These are phyloP conservation scores for Rubus parviflorus DNA, from an alignment of 306 rosid species.

Conservation along the genomic window DNA sequence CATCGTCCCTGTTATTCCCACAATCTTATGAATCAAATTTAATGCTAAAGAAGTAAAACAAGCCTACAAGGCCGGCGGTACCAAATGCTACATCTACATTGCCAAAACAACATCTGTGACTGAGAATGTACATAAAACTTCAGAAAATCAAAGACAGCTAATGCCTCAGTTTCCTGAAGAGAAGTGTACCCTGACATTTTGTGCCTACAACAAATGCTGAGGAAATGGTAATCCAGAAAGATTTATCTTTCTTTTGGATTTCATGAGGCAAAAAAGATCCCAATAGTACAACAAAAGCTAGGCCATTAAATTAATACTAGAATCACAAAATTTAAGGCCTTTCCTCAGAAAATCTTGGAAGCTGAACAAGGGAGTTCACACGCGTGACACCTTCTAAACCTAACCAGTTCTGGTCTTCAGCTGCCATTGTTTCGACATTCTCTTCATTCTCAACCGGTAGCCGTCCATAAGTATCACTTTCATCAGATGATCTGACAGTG, in stretches of 20 bases:
- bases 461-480: conserved; percentile 49
- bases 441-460: conserved; percentile 44
- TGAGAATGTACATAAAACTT: neutral
- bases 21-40: neutral
- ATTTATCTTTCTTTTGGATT: conserved; percentile 33
- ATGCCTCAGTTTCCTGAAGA: neutral
- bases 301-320: conserved; percentile 27
- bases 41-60: neutral
- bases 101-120: neutral
- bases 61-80: neutral
- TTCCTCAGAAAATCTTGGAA: conserved; percentile 89
- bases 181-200: neutral
- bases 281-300: conserved; percentile 33
- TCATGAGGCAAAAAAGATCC: conserved; percentile 23
- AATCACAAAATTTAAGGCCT: conserved; percentile 45
- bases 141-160: neutral
- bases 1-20: neutral
- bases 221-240: conserved; percentile 30
- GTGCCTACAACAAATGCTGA: conserved; percentile 7
- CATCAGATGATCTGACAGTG: conserved; percentile 83
- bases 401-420: conserved; percentile 93
- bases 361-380: conserved; percentile 95
- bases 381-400: conserved; percentile 98
- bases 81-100: neutral
- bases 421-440: conserved; percentile 39